These are phyloP conservation scores for Pyrenopolyporus hunteri DNA, from an alignment of 495 filamentous ascomycete species.

Conservation along the genomic window DNA sequence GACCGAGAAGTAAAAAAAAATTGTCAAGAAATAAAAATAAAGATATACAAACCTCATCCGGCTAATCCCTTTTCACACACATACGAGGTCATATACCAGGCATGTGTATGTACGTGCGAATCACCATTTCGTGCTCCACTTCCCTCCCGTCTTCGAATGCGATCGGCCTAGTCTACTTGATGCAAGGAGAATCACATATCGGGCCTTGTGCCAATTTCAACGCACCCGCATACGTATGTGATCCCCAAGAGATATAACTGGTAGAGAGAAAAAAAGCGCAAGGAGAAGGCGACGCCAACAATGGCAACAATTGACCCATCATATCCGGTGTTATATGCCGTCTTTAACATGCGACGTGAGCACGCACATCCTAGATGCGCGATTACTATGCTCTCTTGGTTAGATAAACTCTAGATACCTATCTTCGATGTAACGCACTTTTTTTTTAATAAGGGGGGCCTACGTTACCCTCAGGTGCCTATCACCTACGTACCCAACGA, in stretches of 20 bases:
- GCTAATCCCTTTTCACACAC: conserved; percentile 17
- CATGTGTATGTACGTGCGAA: conserved; percentile 3
- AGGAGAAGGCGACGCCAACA: not conserved
- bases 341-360: conserved; percentile 2
- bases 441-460: too few species aligned
- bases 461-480: too few species aligned
- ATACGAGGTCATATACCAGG: too few species aligned
- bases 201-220: conserved; percentile 37
- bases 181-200: conserved; percentile 37
- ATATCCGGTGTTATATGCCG: conserved; percentile 28
- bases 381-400: conserved; percentile 8
- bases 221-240: conserved; percentile 27
- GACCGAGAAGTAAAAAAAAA: conserved; percentile 15
- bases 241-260: conserved; percentile 1
- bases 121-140: conserved; percentile 5
- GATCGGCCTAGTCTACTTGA: conserved; percentile 21
- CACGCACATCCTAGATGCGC: conserved; percentile 4
- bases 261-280: not conserved
- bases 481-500: too few species aligned
- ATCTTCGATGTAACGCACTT: not conserved
- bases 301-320: conserved; percentile 2
- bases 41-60: not conserved
- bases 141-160: conserved; percentile 7
- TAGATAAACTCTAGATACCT: not conserved
- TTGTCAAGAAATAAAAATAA: not conserved